phyloP scores from a whole-genome alignment of 805 yeast genomes.

The Metschnikowia dekortorum region DNA sequence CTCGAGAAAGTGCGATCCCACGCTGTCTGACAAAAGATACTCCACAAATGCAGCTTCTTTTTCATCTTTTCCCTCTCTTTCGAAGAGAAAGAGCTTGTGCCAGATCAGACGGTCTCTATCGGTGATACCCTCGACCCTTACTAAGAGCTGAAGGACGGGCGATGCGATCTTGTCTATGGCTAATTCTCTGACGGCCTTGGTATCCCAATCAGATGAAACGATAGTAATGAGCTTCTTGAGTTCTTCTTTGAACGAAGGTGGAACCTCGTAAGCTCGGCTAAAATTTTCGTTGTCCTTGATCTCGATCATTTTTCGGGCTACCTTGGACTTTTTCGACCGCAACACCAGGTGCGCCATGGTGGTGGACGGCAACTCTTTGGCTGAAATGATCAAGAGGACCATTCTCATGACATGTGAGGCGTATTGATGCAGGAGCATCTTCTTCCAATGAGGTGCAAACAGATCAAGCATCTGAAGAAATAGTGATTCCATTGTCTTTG shows the following conservation, averaged over 20 bases:
- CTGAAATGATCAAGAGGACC: slow-evolving; percentile 65
- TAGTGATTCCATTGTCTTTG: slow-evolving; percentile 60
- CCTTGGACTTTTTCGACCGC: slow-evolving; percentile 78
- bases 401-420: slow-evolving; percentile 85
- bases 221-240: slow-evolving; percentile 46
- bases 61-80: slow-evolving; percentile 46
- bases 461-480: slow-evolving; percentile 65
- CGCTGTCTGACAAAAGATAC: slow-evolving; percentile 75
- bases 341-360: slow-evolving; percentile 64
- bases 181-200: slow-evolving; percentile 53
- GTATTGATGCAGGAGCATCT: slow-evolving; percentile 70
- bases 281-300: slow-evolving; percentile 75
- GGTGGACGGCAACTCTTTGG: slow-evolving; percentile 72
- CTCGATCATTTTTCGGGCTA: slow-evolving; percentile 91
- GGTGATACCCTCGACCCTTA: slow-evolving; percentile 77
- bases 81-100: slow-evolving; percentile 55
- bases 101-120: slow-evolving; percentile 70
- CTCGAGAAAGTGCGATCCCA: slow-evolving; percentile 92
- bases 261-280: slow-evolving; percentile 62
- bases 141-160: slow-evolving; percentile 75
- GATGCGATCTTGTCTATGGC: slow-evolving; percentile 81
- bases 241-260: slow-evolving; percentile 60
- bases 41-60: slow-evolving; percentile 80
- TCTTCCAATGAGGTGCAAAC: slow-evolving; percentile 51
- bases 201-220: slow-evolving; percentile 34